These are phyloP conservation scores for Carnegiea gigantea DNA, from an alignment of 179 eudicot genomes.

Conservation along the genomic window DNA sequence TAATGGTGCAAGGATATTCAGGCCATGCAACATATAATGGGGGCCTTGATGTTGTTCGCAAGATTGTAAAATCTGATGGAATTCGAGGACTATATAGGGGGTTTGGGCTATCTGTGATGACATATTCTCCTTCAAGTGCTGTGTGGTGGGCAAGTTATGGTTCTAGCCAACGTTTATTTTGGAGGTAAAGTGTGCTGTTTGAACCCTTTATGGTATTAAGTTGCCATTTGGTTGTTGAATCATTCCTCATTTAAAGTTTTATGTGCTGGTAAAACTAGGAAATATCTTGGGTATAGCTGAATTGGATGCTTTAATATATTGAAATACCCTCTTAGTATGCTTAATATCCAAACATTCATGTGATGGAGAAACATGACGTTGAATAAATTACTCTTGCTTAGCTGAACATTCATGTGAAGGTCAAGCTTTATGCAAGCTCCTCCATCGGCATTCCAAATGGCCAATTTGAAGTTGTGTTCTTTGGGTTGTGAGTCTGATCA, in stretches of 20 bases:
- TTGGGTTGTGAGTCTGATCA: background rate
- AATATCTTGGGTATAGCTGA: background rate
- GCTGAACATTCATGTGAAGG: background rate
- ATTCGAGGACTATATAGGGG: slow-evolving; percentile 92
- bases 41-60: slow-evolving; percentile 89
- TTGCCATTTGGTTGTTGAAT: slow-evolving; percentile 5
- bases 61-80: slow-evolving; percentile 79
- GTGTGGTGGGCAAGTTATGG: slow-evolving; percentile 99
- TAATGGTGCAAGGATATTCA: slow-evolving; percentile 99
- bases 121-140: slow-evolving; percentile 97
- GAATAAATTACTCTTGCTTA: background rate
- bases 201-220: background rate
- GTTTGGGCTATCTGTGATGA: slow-evolving; percentile 88
- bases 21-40: slow-evolving; percentile 88
- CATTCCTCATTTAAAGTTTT: slow-evolving; percentile 1
- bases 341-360: background rate
- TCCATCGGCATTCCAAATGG: background rate
- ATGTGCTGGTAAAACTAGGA: background rate
- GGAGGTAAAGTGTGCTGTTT: slow-evolving; percentile 54
- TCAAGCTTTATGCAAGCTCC: background rate
- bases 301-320: background rate
- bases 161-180: slow-evolving; percentile 92
- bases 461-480: background rate
- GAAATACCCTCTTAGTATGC: background rate
- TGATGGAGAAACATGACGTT: background rate